Evolutionary conservation across 306 rosid species (phyloP).

Genomic region (Medicago lupulina): DNA sequence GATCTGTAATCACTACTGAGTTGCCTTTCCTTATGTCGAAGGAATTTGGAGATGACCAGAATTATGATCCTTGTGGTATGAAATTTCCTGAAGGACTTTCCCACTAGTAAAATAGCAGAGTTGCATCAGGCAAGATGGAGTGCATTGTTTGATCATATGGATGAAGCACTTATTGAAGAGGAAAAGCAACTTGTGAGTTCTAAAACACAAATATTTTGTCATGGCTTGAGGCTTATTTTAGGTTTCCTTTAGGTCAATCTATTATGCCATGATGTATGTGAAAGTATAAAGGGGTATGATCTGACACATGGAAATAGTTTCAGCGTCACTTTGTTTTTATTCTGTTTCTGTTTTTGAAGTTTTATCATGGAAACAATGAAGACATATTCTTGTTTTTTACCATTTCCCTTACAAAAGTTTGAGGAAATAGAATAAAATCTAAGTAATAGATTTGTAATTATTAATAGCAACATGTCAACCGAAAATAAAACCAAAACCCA

Average conservation of each 20-base stretch:
- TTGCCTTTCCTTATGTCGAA: conserved; percentile 78
- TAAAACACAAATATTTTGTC: not conserved
- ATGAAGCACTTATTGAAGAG: conserved; percentile 85
- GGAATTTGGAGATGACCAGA: conserved; percentile 69
- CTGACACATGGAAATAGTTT: conserved; percentile 16
- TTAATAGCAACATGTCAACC: conserved; percentile 1
- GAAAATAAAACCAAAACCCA: conserved; percentile 11
- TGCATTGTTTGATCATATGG: conserved; percentile 82
- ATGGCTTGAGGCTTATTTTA: not conserved
- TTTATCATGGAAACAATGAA: conserved; percentile 24
- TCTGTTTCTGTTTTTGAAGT: conserved; percentile 11
- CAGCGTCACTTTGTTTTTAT: conserved; percentile 4
- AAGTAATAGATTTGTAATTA: conserved; percentile 1
- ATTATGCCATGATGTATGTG: not conserved
- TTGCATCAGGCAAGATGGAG: conserved; percentile 87
- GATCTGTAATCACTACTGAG: conserved; percentile 77
- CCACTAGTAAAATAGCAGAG: conserved; percentile 58
- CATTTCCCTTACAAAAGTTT: not conserved
- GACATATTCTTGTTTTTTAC: not conserved
- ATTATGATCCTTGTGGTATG: conserved; percentile 46
- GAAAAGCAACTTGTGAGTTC: conserved; percentile 91
- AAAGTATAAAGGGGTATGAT: conserved; percentile 3
- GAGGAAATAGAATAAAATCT: not conserved
- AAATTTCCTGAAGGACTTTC: conserved; percentile 45
- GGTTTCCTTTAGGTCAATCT: conserved; percentile 8